Conservation (phyloP, 345 rosid genomes). For the Alliaria petiolata region DNA sequence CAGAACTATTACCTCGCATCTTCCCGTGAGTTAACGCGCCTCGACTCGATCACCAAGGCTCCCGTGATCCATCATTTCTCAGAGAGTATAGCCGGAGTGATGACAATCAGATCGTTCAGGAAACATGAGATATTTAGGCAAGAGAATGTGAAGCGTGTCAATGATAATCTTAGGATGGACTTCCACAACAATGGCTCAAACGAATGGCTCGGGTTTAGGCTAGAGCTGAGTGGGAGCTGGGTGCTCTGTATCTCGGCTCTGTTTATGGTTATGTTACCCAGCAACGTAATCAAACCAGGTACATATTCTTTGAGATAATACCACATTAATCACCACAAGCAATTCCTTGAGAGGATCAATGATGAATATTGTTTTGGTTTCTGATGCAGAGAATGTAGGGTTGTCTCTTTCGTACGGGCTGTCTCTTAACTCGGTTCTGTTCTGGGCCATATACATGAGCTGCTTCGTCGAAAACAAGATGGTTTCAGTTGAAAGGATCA, state of each 20-base stretch:
- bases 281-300: constrained; percentile 84
- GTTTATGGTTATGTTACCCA: constrained; percentile 79
- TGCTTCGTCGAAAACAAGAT: constrained; percentile 89
- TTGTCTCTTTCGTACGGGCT: constrained; percentile 87
- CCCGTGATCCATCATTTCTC: constrained; percentile 96
- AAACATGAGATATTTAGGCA: constrained; percentile 52
- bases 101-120: constrained; percentile 73
- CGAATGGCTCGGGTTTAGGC: constrained; percentile 90
- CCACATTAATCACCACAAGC: no score
- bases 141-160: constrained; percentile 71
- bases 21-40: constrained; percentile 83
- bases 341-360: not conserved
- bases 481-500: constrained; percentile 93
- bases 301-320: not conserved
- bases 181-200: constrained; percentile 90
- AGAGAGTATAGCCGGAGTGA: constrained; percentile 85
- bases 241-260: constrained; percentile 68
- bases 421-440: constrained; percentile 78
- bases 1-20: constrained; percentile 84
- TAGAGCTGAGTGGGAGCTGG: constrained; percentile 75
- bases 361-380: not conserved
- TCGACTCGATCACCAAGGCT: constrained; percentile 94
- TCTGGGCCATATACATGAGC: constrained; percentile 73
- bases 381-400: constrained; percentile 72
- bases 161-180: constrained; percentile 75